Conservation (phyloP, 768 basidiomycete genomes). For the Pleurotus platypus region DNA sequence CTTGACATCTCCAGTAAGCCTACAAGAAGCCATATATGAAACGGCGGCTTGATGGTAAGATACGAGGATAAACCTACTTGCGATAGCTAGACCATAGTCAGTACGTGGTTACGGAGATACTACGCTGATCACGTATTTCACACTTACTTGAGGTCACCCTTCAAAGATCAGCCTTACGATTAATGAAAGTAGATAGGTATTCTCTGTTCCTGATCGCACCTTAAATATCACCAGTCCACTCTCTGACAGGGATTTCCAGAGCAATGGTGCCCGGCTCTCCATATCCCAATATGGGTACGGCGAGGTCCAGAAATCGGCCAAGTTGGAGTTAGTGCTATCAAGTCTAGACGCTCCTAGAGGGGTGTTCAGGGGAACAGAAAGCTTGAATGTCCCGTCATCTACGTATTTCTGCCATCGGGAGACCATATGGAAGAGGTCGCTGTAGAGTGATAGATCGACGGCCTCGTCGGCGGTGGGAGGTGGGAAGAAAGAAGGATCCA, state of each 20-base stretch:
- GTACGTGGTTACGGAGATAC: background rate
- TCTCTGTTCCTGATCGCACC: constrained; percentile 29
- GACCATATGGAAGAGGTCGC: constrained; percentile 56
- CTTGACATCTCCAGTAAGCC: constrained; percentile 81
- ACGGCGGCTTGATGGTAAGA: background rate
- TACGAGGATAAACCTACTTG: constrained; percentile 51
- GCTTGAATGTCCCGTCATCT: constrained; percentile 61
- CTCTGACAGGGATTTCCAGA: constrained; percentile 47
- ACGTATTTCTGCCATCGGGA: constrained; percentile 72
- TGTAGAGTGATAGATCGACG: constrained; percentile 10
- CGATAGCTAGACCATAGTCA: constrained; percentile 54
- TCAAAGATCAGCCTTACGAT: background rate
- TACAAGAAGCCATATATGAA: constrained; percentile 24
- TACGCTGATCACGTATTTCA: background rate
- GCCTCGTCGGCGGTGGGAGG: constrained; percentile 21
- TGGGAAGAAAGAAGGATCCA: constrained; percentile 62
- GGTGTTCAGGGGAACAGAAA: constrained; percentile 65
- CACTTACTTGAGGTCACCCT: constrained; percentile 89
- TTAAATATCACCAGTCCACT: constrained; percentile 84
- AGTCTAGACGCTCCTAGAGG: constrained; percentile 39
- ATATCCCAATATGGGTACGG: constrained; percentile 78
- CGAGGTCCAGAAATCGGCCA: constrained; percentile 67
- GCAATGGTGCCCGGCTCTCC: constrained; percentile 43
- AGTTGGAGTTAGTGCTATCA: constrained; percentile 13
- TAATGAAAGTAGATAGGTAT: background rate